These are phyloP conservation scores for Hymenotorrendiella dingleyae DNA, from an alignment of 2,329 filamentous ascomycete genomes.

Conservation along the genomic window DNA sequence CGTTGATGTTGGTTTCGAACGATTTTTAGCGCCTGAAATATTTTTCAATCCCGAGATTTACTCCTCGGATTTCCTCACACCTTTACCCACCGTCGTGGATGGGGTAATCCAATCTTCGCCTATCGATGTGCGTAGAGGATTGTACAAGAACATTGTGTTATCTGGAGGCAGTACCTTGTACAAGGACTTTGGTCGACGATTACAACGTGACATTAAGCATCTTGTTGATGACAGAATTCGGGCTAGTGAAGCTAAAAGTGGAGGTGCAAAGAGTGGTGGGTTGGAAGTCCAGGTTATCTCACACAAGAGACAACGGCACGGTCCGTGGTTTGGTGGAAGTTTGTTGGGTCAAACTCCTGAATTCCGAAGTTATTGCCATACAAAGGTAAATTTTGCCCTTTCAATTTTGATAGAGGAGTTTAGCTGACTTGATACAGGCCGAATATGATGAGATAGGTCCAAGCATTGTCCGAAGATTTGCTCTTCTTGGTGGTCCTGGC, in stretches of 20 bases:
- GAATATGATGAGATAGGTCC: constrained; percentile 24
- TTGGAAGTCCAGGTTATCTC: constrained; percentile 95
- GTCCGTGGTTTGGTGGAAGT: constrained; percentile 97
- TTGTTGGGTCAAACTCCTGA: constrained; percentile 95
- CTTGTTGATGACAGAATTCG: constrained; percentile 89
- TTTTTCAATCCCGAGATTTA: constrained; percentile 99
- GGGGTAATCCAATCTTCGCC: constrained; percentile 95
- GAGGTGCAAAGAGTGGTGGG: constrained; percentile 83
- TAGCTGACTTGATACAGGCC: constrained; percentile 5
- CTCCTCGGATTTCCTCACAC: constrained; percentile 96
- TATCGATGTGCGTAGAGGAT: constrained; percentile 90
- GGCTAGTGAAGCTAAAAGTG: constrained; percentile 85
- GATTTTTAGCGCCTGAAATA: constrained; percentile 96
- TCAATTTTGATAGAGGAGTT: background rate
- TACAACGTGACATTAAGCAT: constrained; percentile 96
- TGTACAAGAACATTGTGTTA: constrained; percentile 99
- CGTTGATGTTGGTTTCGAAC: constrained; percentile 95
- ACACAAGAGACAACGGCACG: constrained; percentile 94
- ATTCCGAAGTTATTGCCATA: constrained; percentile 98
- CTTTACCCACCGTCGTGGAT: constrained; percentile 89
- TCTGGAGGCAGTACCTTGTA: constrained; percentile 96
- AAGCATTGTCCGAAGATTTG: constrained; percentile 84
- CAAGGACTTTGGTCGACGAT: constrained; percentile 92
- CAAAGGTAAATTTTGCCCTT: constrained; percentile 46
- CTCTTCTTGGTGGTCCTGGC: constrained; percentile 85